Evolutionary conservation across 2,329 filamentous ascomycete species (phyloP).

Genomic region (Cercospora nicotianae): DNA sequence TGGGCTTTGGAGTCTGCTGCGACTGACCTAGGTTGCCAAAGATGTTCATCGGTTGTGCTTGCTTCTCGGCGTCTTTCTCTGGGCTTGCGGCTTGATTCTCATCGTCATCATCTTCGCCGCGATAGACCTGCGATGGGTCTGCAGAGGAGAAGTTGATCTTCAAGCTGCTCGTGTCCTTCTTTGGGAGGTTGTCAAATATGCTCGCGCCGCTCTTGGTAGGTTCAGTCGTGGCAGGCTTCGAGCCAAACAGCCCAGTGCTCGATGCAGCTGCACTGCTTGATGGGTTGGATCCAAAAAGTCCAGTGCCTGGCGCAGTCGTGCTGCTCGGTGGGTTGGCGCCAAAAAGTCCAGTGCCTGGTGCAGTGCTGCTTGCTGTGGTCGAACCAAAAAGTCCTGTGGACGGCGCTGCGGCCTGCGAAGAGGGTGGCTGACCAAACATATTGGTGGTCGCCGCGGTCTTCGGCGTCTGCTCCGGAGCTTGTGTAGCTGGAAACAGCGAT

Average conservation of each 20-base stretch:
- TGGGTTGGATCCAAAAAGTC: conserved; percentile 11
- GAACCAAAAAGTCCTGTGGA: conserved; percentile 11
- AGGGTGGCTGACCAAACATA: conserved; percentile 17
- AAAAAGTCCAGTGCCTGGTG: conserved; percentile 11
- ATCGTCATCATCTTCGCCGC: conserved; percentile 21
- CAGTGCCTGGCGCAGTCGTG: conserved; percentile 10
- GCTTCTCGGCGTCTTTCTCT: conserved; percentile 10
- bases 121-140: conserved; percentile 24
- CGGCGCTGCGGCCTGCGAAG: conserved; percentile 13
- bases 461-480: conserved; percentile 8
- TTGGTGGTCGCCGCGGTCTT: conserved; percentile 7
- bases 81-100: conserved; percentile 8
- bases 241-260: conserved; percentile 23
- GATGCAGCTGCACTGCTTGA: conserved; percentile 7
- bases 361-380: conserved; percentile 3
- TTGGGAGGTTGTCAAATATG: conserved; percentile 23
- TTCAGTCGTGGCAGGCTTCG: conserved; percentile 10
- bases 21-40: conserved; percentile 14
- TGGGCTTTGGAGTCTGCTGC: conserved; percentile 7
- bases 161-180: conserved; percentile 15
- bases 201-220: conserved; percentile 20
- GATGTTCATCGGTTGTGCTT: conserved; percentile 5
- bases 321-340: conserved; percentile 4
- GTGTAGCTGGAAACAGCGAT: conserved; percentile 14
- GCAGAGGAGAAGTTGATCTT: conserved; percentile 25